Conservation (phyloP, 75 land plant species). For the Cupressus sempervirens region DNA sequence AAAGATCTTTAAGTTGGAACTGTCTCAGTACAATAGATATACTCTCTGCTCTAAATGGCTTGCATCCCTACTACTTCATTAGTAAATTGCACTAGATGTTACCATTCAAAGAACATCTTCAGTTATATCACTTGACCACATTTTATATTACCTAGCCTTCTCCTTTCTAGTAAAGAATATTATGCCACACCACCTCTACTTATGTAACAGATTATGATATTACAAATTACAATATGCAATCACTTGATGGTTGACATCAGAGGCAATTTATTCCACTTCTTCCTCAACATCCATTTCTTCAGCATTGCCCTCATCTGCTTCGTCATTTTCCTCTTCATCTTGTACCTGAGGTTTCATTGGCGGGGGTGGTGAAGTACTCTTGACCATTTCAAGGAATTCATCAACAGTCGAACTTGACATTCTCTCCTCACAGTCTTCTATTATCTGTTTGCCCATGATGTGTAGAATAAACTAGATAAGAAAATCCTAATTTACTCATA, state of each 20-base stretch:
- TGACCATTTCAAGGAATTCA: slow-evolving; percentile 14
- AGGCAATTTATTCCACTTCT: not conserved
- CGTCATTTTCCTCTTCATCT: not conserved
- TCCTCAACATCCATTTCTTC: not conserved
- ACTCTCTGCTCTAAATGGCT: too few species aligned
- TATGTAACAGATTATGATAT: too few species aligned
- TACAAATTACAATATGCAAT: too few species aligned
- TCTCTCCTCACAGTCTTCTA: slow-evolving; percentile 36
- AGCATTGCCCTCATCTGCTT: slow-evolving; percentile 1
- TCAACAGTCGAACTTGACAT: slow-evolving; percentile 23
- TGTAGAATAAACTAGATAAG: not conserved
- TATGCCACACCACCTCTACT: not conserved
- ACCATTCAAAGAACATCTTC: too few species aligned
- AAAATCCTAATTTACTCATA: not conserved
- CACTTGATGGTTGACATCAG: not conserved
- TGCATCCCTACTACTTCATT: too few species aligned
- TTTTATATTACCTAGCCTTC: not conserved
- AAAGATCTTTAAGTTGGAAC: too few species aligned
- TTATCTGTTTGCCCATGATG: slow-evolving; percentile 12
- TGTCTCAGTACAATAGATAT: too few species aligned
- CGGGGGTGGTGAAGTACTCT: slow-evolving; percentile 16
- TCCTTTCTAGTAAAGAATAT: not conserved
- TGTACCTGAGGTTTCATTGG: slow-evolving; percentile 17
- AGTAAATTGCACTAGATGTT: too few species aligned
- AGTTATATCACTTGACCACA: not conserved